Percentiles rank a stretch among this genome's conserved stretches.
phyloP scores from a whole-genome alignment of 345 rosid species.

The Camelina laxa region DNA sequence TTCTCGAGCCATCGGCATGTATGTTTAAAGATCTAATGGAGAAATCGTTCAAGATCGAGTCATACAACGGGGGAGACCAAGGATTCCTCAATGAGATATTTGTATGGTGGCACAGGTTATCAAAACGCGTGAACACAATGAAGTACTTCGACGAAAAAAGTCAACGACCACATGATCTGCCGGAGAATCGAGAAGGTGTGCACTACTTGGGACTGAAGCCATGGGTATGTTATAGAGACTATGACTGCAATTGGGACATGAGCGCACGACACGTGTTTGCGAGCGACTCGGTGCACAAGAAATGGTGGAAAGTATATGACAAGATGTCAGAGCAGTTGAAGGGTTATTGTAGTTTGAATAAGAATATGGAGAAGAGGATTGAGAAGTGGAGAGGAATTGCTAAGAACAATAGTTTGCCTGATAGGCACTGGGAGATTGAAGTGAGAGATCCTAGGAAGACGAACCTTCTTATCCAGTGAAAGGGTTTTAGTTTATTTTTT shows the following conservation, averaged over 20 bases:
- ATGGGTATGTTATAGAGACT: slow-evolving; percentile 89
- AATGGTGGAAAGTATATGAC: slow-evolving; percentile 82
- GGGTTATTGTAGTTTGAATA: slow-evolving; percentile 59
- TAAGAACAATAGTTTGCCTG: slow-evolving; percentile 42
- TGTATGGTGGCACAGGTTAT: slow-evolving; percentile 89
- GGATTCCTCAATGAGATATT: slow-evolving; percentile 81
- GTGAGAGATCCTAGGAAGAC: slow-evolving; percentile 61
- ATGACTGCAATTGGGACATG: slow-evolving; percentile 90
- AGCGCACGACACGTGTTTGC: slow-evolving; percentile 52
- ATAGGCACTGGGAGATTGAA: slow-evolving; percentile 70
- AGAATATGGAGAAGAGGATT: slow-evolving; percentile 50
- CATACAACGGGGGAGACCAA: slow-evolving; percentile 92
- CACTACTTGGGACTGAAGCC: slow-evolving; percentile 90
- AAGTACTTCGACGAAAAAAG: slow-evolving; percentile 47
- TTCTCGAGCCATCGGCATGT: slow-evolving; percentile 79
- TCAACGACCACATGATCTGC: not conserved
- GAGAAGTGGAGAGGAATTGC: slow-evolving; percentile 66
- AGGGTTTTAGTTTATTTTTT: slow-evolving; percentile 13
- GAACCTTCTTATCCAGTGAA: slow-evolving; percentile 37
- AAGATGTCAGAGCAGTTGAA: slow-evolving; percentile 61
- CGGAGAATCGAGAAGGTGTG: slow-evolving; percentile 44
- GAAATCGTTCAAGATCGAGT: slow-evolving; percentile 47
- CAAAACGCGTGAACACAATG: slow-evolving; percentile 54
- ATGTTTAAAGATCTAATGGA: slow-evolving; percentile 60
- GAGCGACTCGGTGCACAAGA: slow-evolving; percentile 58